Conservation (phyloP, 129 eudicot genomes). For the Scalesia atractyloides region DNA sequence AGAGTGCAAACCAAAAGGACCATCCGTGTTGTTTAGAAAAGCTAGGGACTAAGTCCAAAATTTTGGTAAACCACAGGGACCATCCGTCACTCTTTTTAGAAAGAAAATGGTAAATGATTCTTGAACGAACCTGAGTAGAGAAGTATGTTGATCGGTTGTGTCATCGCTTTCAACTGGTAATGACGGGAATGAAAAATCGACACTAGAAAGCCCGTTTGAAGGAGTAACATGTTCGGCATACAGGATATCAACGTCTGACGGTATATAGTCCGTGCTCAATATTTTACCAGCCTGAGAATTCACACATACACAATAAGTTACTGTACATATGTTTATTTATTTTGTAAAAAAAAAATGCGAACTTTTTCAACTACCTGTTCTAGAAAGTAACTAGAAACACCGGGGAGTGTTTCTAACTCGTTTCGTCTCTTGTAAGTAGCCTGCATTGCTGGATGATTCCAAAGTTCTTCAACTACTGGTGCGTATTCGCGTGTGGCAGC, state of each 20-base stretch:
- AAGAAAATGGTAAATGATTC: conserved; percentile 31
- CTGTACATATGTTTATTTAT: neutral
- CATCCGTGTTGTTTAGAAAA: too few relatives aligned
- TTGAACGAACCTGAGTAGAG: conserved; percentile 61
- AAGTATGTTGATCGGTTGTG: conserved; percentile 58
- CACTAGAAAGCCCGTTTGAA: conserved; percentile 87
- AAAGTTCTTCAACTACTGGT: conserved; percentile 86
- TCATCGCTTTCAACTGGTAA: conserved; percentile 52
- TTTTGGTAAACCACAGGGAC: too few relatives aligned
- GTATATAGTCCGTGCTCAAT: conserved; percentile 68
- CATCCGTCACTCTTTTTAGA: too few relatives aligned
- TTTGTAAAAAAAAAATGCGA: neutral
- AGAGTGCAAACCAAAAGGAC: too few relatives aligned
- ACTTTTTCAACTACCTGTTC: conserved; percentile 58
- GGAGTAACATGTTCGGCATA: conserved; percentile 97
- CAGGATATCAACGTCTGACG: conserved; percentile 79
- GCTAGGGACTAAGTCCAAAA: too few relatives aligned
- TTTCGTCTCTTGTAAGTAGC: conserved; percentile 82
- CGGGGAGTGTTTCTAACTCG: conserved; percentile 77
- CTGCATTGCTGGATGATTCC: conserved; percentile 78
- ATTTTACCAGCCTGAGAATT: conserved; percentile 70
- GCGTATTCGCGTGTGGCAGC: conserved; percentile 98
- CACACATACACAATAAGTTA: conserved; percentile 5
- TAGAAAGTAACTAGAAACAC: conserved; percentile 77
- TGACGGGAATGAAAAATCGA: conserved; percentile 79